Conservation (phyloP, 768 basidiomycete species). For the Russula lepida region DNA sequence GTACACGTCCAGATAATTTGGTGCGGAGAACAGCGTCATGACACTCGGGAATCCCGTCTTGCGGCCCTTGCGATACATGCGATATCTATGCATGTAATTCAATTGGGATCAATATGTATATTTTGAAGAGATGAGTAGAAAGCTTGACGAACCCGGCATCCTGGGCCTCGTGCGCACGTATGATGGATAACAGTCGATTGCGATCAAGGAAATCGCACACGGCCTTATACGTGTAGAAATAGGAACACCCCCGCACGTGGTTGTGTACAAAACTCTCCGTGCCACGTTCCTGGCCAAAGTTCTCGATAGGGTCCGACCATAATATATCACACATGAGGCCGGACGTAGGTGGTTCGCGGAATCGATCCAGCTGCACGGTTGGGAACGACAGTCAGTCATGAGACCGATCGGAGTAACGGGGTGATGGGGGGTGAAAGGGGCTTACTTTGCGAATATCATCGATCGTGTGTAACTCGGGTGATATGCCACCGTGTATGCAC, state of each 20-base stretch:
- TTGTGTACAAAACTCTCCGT: conserved; percentile 90
- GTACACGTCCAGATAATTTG: conserved; percentile 97
- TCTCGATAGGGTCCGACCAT: conserved; percentile 97
- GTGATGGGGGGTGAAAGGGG: conserved; percentile 7
- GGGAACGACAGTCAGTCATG: not conserved
- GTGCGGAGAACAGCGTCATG: conserved; percentile 99
- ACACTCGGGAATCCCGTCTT: conserved; percentile 98
- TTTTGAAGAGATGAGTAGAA: not conserved
- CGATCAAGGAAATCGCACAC: conserved; percentile 96
- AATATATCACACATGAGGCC: conserved; percentile 98
- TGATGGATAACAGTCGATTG: conserved; percentile 93
- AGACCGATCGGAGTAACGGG: not conserved
- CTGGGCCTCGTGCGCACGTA: conserved; percentile 96
- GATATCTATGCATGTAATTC: conserved; percentile 63
- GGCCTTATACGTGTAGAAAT: conserved; percentile 93
- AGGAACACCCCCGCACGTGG: conserved; percentile 93
- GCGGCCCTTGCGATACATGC: conserved; percentile 99
- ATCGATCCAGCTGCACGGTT: conserved; percentile 74
- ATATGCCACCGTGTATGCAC: conserved; percentile 95
- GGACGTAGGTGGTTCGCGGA: conserved; percentile 95
- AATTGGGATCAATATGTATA: not conserved
- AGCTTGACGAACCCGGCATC: conserved; percentile 63
- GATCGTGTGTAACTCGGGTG: conserved; percentile 89
- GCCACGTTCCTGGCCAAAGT: conserved; percentile 90
- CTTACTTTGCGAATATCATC: conserved; percentile 86